Conservation (phyloP, 1,139 yeast genomes). For the Protomyces macrosporus region DNA sequence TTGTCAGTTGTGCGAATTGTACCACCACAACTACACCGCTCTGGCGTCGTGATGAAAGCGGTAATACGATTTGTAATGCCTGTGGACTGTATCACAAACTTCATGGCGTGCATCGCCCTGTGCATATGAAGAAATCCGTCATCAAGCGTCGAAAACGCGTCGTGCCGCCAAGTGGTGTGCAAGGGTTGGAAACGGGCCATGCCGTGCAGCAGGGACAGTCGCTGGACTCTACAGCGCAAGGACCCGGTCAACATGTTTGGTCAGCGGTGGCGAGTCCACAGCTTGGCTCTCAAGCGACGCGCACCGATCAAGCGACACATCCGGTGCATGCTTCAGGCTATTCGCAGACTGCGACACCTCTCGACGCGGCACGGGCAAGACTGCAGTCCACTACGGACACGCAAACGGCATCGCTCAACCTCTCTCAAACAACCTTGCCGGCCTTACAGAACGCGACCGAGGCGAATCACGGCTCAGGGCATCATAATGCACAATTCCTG, state of each 20-base stretch:
- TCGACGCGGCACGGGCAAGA: no score
- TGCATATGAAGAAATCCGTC: constrained; percentile 63
- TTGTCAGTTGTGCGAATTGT: constrained; percentile 47
- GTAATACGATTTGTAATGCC: constrained; percentile 78
- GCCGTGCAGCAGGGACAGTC: no score
- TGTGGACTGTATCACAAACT: constrained; percentile 70
- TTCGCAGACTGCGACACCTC: no score
- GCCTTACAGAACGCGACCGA: no score
- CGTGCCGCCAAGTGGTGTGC: constrained; percentile 4
- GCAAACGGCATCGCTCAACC: no score
- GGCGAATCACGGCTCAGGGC: no score
- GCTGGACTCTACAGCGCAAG: neutral
- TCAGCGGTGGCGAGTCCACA: neutral
- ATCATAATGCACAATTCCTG: neutral
- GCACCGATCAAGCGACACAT: no score
- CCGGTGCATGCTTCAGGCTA: no score
- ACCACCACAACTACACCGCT: constrained; percentile 79
- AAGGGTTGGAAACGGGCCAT: no score
- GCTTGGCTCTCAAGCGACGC: neutral
- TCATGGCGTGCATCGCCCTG: constrained; percentile 76
- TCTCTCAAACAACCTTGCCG: no score
- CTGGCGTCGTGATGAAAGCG: constrained; percentile 79
- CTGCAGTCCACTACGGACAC: no score
- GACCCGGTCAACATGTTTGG: neutral
- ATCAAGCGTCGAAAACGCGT: constrained; percentile 56